Evolutionary conservation across 2,329 filamentous ascomycete species (phyloP), one percentile per base, ranked within the genome.

Genomic region (Aschersonia sp.): DNA sequence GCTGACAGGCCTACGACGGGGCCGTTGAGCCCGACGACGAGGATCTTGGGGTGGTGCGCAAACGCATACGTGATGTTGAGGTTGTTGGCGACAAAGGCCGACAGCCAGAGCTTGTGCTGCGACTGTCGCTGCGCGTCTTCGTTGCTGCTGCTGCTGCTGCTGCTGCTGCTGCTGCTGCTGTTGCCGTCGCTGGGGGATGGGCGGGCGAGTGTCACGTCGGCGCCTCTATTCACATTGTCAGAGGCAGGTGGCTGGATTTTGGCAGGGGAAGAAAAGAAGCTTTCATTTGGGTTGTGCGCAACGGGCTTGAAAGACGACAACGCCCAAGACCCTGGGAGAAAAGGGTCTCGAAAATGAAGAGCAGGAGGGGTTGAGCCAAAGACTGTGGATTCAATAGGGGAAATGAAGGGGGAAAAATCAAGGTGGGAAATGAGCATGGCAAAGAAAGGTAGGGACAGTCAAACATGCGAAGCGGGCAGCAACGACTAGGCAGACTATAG

Each of bases 21-120:
- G 4, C 90, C 92, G 67, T 97, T 97, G 54, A 97, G 81, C 0
- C 87, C 92, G 0, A 83, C 82, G 50, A 97, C 77, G 30, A 97
- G 84, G 66, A 97, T 84, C 69, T 97, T 95, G 56, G 88, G 86
- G 67, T 97, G 92, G 11, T 81, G 82, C 71, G 92, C 89, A 70
- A 97, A 95, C 56, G 87, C 83, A 57, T 87, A 83, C 2, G 89
- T 92, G 57, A 87, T 77, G 73, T 94, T 85, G 48, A 95, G 77
- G 72, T 97, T 97, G 72, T 84, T 83, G 55, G 83, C 72, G 9
- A 87, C 83, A 66, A 97, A 94, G 59, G 62, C 70, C 46, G 75
- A 72, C 37, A 94, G 76, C 68, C 79, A 81, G 55, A 78, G 71
- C 46, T 62, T 60, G 58, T 72, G 68, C 61, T 60, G 58, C 72